Evolutionary conservation across 192 early-diverging fungal species (phyloP), one percentile per base, ranked within the genome.

Genomic region (Linnemannia hyalina): DNA sequence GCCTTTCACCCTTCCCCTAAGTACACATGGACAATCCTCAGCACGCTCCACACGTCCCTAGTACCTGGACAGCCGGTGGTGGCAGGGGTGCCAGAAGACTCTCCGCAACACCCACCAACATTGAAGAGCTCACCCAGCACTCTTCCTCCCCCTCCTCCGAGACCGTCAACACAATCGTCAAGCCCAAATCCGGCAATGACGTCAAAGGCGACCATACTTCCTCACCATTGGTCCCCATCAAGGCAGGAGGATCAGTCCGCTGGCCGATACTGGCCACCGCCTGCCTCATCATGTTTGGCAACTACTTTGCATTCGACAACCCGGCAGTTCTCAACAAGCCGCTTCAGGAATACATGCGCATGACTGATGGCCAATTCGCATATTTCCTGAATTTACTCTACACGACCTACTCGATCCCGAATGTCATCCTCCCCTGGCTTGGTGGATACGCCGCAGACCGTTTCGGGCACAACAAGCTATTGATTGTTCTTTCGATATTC

Each of bases 361-460:
- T 68, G 18, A 46, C 77, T 7, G 87, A 92, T 68, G 84, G 84
- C 77, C 44, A 81, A 20, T 88, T 74, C 54, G 88, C 92, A 82
- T 93, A 90, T 75, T 80, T 90, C 26, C 76, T 93, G 38, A 91
- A 93, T 57, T 75, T 93, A 18, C 83, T 92, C 65, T 94, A 93
- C 76, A 78, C 90, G 0, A 63, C 90, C 23, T 94, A 94, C 83
- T 91, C 91, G n/a, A 80, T 93, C 20, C 93, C 93, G 20, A 94
- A 94, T 82, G 91, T 92, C 54, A 76, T 93, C 74, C 88, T 93
- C 3, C 93, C 93, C 15, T 90, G 91, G 75, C 35, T 92, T 18
- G 91, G 92, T 10, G 93, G 93, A 15, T 85, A 83, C 11, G 78
- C 91, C 18, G 83, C 89, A 15, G 92, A 93, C 85, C 42, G 69